Evolutionary conservation across 208 protist species (phyloP).

Genomic region (Crithidia sp.): DNA sequence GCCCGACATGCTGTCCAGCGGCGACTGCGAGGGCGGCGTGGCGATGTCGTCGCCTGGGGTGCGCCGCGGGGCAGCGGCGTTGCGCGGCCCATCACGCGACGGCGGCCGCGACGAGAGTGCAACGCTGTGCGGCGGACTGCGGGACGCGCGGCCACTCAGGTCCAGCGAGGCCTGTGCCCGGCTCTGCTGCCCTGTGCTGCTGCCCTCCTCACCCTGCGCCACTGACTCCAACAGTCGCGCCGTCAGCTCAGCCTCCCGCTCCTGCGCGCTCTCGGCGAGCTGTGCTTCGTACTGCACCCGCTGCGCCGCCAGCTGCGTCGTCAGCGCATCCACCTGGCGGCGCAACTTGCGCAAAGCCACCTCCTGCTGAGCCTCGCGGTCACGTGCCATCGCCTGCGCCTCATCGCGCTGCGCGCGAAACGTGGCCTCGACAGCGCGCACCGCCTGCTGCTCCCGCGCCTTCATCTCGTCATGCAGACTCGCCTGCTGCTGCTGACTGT

Average conservation of each 20-base stretch:
- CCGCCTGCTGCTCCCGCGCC: constrained; percentile 22
- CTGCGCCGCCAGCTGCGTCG: constrained; percentile 22
- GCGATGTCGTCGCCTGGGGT: neutral
- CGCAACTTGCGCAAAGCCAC: constrained; percentile 16
- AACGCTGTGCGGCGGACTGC: constrained; percentile 5
- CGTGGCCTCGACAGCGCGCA: constrained; percentile 22
- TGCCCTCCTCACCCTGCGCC: neutral
- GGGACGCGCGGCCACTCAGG: neutral
- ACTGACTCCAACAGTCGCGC: constrained; percentile 32
- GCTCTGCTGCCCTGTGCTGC: neutral
- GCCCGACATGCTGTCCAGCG: neutral
- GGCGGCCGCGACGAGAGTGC: constrained; percentile 2
- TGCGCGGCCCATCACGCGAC: constrained; percentile 9
- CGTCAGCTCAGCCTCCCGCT: constrained; percentile 22
- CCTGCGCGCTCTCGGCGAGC: constrained; percentile 22
- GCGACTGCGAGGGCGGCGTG: neutral
- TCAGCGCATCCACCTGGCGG: constrained; percentile 16
- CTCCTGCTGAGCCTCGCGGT: constrained; percentile 39
- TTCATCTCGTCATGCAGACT: constrained; percentile 44
- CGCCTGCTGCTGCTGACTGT: constrained; percentile 46
- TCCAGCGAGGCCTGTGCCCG: neutral
- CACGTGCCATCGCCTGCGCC: constrained; percentile 31
- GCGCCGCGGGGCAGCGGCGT: neutral
- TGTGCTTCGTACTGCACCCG: constrained; percentile 28
- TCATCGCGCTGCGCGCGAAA: constrained; percentile 13